These are phyloP conservation scores for Aspergillus texensis DNA, from an alignment of 2,329 filamentous ascomycete species.

Conservation along the genomic window DNA sequence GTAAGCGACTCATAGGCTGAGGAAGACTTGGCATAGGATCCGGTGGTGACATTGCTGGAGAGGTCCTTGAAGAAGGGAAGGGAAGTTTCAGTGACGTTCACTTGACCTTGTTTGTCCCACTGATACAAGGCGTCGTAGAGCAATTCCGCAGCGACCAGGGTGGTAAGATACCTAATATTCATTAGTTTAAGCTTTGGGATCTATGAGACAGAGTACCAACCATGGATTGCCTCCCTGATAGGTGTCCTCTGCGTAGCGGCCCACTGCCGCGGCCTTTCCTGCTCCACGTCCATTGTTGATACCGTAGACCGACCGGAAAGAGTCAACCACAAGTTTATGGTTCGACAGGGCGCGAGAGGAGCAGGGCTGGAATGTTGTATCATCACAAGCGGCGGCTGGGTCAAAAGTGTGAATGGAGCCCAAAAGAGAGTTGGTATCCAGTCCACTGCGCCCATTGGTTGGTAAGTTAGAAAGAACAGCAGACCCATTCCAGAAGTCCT, in stretches of 20 bases:
- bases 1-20: constrained; percentile 57
- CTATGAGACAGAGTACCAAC: constrained; percentile 57
- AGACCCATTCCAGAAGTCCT: constrained; percentile 68
- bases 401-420: constrained; percentile 44
- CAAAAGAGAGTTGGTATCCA: constrained; percentile 69
- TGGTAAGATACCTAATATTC: constrained; percentile 40
- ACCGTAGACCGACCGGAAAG: constrained; percentile 69
- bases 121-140: constrained; percentile 73
- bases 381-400: constrained; percentile 28
- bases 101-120: constrained; percentile 64
- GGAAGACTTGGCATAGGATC: constrained; percentile 64
- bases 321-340: constrained; percentile 72
- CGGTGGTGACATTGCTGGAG: constrained; percentile 57
- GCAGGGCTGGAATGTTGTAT: constrained; percentile 72
- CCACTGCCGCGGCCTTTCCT: constrained; percentile 44
- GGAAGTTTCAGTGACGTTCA: constrained; percentile 66
- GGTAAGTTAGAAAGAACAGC: constrained; percentile 67
- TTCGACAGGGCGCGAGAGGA: constrained; percentile 68
- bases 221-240: constrained; percentile 79
- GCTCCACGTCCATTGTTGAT: constrained; percentile 46
- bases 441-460: constrained; percentile 65
- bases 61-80: constrained; percentile 72
- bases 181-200: neutral
- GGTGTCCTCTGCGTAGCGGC: constrained; percentile 68
- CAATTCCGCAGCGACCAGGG: constrained; percentile 73